Percentiles rank a stretch among this genome's conserved stretches.
phyloP scores from a whole-genome alignment of 164 flowering plant species.

The Platanus orientalis region DNA sequence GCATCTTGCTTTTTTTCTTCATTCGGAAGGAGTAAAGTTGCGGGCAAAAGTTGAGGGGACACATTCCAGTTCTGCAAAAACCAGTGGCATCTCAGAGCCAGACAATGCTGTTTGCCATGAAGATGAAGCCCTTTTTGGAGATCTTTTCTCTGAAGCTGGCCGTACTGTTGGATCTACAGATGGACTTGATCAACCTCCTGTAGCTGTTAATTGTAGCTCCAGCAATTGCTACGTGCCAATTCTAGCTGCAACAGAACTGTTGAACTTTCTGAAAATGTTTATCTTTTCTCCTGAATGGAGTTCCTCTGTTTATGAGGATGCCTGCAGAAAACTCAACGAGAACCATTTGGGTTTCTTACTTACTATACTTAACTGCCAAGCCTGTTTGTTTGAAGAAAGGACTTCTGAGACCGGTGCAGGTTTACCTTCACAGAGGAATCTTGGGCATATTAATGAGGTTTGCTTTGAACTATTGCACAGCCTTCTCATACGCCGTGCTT shows the following conservation, averaged over 20 bases:
- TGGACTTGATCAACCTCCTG: constrained; percentile 55
- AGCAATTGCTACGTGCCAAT: constrained; percentile 47
- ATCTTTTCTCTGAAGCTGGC: constrained; percentile 87
- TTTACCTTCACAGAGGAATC: constrained; percentile 38
- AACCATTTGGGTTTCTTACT: constrained; percentile 45
- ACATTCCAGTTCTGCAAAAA: constrained; percentile 43
- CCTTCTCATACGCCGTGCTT: constrained; percentile 45
- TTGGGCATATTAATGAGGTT: constrained; percentile 46
- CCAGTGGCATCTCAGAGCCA: constrained; percentile 40
- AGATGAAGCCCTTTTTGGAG: constrained; percentile 96
- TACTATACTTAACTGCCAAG: constrained; percentile 44
- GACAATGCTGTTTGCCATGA: constrained; percentile 71
- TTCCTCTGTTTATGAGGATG: constrained; percentile 53
- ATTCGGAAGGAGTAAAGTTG: constrained; percentile 72
- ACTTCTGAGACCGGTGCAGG: constrained; percentile 29
- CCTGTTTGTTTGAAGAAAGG: constrained; percentile 44
- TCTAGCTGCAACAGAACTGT: constrained; percentile 67
- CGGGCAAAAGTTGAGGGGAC: constrained; percentile 66
- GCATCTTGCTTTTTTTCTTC: constrained; percentile 68
- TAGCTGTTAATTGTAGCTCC: constrained; percentile 36
- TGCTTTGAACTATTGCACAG: constrained; percentile 68
- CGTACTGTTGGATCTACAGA: constrained; percentile 69
- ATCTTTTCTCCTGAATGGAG: constrained; percentile 69
- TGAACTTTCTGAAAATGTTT: constrained; percentile 50
- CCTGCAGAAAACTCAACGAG: constrained; percentile 43